A percentile compares a stretch with the other conserved stretches of the same genome.
These are phyloP conservation scores for Edaphochlamys debaryana DNA, from an alignment of 139 green algal species.

Conservation along the genomic window DNA sequence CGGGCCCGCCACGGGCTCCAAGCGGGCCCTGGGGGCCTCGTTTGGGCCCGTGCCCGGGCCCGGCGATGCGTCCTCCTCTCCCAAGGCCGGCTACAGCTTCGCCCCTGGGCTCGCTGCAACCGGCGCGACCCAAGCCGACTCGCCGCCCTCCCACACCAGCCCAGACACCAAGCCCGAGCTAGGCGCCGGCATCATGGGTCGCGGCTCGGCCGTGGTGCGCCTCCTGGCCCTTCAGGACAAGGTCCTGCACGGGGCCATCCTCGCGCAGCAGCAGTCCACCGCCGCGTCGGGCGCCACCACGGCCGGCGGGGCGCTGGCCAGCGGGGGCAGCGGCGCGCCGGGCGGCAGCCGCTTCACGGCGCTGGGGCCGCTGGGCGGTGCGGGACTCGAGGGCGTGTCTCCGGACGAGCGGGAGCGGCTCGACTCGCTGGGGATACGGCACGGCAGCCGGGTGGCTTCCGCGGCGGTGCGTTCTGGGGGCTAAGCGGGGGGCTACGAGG, in stretches of 20 bases:
- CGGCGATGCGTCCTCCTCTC: not conserved
- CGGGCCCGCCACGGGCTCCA: not conserved
- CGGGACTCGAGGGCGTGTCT: not conserved
- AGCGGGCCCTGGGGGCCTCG: not conserved
- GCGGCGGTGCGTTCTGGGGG: not conserved
- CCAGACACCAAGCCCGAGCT: not conserved
- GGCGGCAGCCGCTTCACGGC: not conserved
- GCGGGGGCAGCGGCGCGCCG: not conserved
- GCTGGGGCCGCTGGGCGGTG: not conserved
- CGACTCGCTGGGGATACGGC: conserved; percentile 10
- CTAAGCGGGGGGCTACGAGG: not conserved
- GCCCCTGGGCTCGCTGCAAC: not conserved
- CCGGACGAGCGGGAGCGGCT: conserved; percentile 10
- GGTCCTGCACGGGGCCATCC: not conserved
- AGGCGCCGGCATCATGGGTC: too few relatives aligned
- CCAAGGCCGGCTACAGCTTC: not conserved
- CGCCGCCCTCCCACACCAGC: too few relatives aligned
- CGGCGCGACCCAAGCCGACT: not conserved
- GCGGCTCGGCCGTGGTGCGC: conserved; percentile 8
- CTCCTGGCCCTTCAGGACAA: conserved; percentile 27
- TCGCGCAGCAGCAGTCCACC: not conserved
- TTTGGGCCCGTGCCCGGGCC: too few relatives aligned
- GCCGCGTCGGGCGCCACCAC: not conserved
- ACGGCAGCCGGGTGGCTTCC: conserved; percentile 26
- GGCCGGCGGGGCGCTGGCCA: not conserved